Evolutionary conservation across 2,329 filamentous ascomycete genomes (phyloP).

Genomic region (Botrytis paeoniae): DNA sequence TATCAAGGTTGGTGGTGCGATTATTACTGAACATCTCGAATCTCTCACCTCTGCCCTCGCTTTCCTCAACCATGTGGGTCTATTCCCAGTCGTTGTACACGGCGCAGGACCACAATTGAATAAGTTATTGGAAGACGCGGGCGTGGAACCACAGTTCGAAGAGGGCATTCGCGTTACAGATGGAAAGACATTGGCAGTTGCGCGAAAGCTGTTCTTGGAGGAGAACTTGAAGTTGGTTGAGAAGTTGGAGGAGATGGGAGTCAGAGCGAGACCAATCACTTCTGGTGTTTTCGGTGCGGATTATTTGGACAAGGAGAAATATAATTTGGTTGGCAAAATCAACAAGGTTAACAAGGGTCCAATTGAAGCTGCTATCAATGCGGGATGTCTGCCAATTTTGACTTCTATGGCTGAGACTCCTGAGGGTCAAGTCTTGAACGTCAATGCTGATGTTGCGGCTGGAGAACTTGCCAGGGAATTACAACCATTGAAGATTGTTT

Average conservation of each 20-base stretch:
- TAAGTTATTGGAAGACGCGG: constrained; percentile 81
- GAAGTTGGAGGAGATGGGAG: constrained; percentile 83
- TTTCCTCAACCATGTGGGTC: constrained; percentile 89
- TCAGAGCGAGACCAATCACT: constrained; percentile 84
- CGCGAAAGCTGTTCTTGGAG: constrained; percentile 87
- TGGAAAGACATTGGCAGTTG: constrained; percentile 87
- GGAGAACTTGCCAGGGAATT: constrained; percentile 86
- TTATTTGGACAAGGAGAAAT: constrained; percentile 95
- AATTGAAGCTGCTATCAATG: constrained; percentile 86
- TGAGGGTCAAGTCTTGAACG: constrained; percentile 90
- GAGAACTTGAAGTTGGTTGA: constrained; percentile 93
- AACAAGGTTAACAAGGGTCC: constrained; percentile 85
- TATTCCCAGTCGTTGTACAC: constrained; percentile 94
- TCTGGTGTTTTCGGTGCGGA: constrained; percentile 88
- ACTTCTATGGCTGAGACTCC: constrained; percentile 94
- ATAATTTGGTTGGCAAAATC: constrained; percentile 93
- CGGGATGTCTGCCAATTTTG: constrained; percentile 87
- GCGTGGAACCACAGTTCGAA: constrained; percentile 92
- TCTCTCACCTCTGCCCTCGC: constrained; percentile 85
- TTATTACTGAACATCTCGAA: constrained; percentile 90
- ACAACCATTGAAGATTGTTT: constrained; percentile 95
- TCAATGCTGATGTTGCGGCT: constrained; percentile 95
- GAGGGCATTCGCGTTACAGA: constrained; percentile 96
- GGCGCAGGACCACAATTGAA: constrained; percentile 95
- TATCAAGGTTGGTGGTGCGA: constrained; percentile 96